Evolutionary conservation across 2,329 filamentous ascomycete species (phyloP).

Genomic region (Hirsutella rhossiliensis): DNA sequence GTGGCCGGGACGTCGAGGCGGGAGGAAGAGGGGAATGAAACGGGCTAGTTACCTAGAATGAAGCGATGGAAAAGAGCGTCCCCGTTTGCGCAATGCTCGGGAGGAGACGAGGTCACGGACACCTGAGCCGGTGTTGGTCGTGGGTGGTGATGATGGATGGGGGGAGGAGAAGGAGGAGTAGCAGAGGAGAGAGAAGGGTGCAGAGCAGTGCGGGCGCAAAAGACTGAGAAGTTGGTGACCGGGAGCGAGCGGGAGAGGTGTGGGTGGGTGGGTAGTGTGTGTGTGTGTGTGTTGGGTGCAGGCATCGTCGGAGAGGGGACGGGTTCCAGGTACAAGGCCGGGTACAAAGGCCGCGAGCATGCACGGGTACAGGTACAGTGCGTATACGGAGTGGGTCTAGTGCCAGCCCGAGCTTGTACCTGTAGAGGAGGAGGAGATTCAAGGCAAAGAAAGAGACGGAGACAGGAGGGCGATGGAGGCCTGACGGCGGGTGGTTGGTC

Average conservation of each 20-base stretch:
- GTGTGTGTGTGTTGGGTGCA: conserved; percentile 1
- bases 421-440: too few species aligned
- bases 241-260: not conserved
- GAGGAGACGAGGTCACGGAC: not conserved
- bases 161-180: not conserved
- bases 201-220: conserved; percentile 2
- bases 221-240: conserved; percentile 1
- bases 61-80: not conserved
- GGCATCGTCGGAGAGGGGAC: not conserved
- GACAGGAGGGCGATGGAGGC: not conserved
- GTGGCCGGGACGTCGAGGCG: not conserved
- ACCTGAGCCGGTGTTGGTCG: not conserved
- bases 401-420: not conserved
- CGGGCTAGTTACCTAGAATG: not conserved
- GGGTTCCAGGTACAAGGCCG: not conserved
- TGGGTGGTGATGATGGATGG: not conserved
- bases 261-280: not conserved
- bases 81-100: not conserved
- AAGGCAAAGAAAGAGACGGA: not conserved
- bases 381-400: not conserved
- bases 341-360: not conserved
- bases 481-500: too few species aligned
- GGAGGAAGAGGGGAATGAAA: not conserved
- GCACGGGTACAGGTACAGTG: not conserved
- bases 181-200: not conserved